Evolutionary conservation across 129 eudicot genomes (phyloP), one percentile per base, ranked within the genome.

Genomic region (Rutidosis leptorrhynchoides): DNA sequence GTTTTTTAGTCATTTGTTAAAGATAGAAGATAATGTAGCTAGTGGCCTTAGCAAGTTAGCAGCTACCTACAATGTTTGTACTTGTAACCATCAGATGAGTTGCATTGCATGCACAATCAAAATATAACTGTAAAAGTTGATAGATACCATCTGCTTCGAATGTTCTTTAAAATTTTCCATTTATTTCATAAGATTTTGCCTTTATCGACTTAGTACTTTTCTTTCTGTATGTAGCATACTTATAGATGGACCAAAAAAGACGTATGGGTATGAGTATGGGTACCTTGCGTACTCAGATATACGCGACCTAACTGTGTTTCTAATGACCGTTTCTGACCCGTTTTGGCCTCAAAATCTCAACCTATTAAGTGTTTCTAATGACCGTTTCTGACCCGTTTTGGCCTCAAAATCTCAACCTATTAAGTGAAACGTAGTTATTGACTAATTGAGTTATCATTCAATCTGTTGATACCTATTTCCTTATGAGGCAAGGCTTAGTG

Each of bases 21-120:
- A 58, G 72, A 65, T 74, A 65, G 72, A 73, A 73, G 70, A 73
- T 67, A 66, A 67, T 32, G 33, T 66, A 65, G 67, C 30, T 42
- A 73, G 65, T 37, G 12, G 15, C 32, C 43, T 52, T 65, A 66
- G 79, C 67, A 65, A 35, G 22, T 51, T 74, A 66, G 79, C 67
- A 66, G 52, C 42, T 29, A 26, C 49, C 42, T 29, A 26, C 49
- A 46, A 66, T 66, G 54, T 72, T 37, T 63, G 71, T 35, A 63
- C 19, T 72, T 51, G 69, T 30, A 26, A 67, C 68, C 29, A 59
- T 30, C 20, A 9, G 20, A 27, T 12, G 49, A 73, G 78, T 73
- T 64, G 58, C 65, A 22, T 56, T 43, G n/a, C 40, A 20, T 54
- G 21, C 42, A 65, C 46, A 49, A 45, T 35, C 64, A 52, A 32